These are phyloP conservation scores for Batkoa obscura DNA, from an alignment of 371 early-diverging fungal species.

Conservation along the genomic window DNA sequence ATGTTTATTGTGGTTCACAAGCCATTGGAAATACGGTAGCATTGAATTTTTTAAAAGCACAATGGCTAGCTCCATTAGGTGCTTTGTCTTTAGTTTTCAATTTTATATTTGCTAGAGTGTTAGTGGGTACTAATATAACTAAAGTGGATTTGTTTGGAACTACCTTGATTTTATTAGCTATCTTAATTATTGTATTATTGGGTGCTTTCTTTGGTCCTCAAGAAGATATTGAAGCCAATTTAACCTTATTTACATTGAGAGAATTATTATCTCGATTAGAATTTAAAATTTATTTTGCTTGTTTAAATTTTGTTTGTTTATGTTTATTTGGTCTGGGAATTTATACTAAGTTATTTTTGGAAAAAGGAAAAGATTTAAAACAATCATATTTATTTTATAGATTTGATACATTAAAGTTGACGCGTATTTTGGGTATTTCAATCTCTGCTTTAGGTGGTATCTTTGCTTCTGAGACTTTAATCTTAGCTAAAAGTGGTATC, in stretches of 20 bases:
- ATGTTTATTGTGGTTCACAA: constrained; percentile 38
- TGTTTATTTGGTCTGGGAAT: constrained; percentile 25
- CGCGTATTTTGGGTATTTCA: constrained; percentile 32
- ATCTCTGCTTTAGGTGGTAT: constrained; percentile 40
- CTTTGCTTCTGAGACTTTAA: constrained; percentile 36
- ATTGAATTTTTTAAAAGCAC: constrained; percentile 36
- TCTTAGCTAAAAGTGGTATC: constrained; percentile 38
- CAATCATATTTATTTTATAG: constrained; percentile 15
- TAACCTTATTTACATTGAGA: constrained; percentile 33
- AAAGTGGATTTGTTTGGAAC: constrained; percentile 41
- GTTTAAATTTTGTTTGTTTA: constrained; percentile 30
- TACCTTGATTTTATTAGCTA: constrained; percentile 36
- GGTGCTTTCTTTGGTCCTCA: constrained; percentile 12
- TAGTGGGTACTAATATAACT: constrained; percentile 43
- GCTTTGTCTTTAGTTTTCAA: constrained; percentile 48
- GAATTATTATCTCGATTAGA: constrained; percentile 27
- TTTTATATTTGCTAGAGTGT: constrained; percentile 43
- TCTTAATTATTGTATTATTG: constrained; percentile 45
- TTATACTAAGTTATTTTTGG: constrained; percentile 33
- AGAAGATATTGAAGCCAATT: constrained; percentile 19
- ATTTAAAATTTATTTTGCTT: constrained; percentile 44
- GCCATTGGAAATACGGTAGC: constrained; percentile 46
- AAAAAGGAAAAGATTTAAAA: constrained; percentile 16
- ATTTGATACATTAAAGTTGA: constrained; percentile 22
- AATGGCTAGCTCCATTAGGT: constrained; percentile 55